Conservation (phyloP, 2,329 filamentous ascomycete species). For the Pyricularia sp. region DNA sequence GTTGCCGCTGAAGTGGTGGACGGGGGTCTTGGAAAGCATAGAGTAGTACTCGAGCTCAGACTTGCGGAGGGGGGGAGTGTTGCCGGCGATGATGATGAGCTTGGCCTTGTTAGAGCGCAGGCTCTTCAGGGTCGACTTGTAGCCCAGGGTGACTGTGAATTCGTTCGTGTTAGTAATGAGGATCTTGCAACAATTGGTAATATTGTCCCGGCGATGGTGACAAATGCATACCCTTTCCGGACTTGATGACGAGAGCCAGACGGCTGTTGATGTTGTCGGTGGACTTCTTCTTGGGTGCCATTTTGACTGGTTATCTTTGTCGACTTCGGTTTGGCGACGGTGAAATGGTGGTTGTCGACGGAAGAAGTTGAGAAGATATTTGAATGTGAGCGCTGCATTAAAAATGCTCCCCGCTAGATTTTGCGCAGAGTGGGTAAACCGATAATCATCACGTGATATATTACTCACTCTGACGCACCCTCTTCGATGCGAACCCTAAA, state of each 20-base stretch:
- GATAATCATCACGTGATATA: neutral
- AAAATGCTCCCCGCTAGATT: neutral
- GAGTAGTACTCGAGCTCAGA: slow-evolving; percentile 91
- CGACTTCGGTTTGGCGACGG: neutral
- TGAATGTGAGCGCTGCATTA: neutral
- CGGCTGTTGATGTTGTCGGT: slow-evolving; percentile 50
- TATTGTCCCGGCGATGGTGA: too few relatives aligned
- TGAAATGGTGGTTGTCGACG: neutral
- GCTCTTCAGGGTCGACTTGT: slow-evolving; percentile 52
- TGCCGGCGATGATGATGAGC: slow-evolving; percentile 81
- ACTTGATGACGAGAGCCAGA: slow-evolving; percentile 51
- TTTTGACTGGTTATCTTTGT: slow-evolving; percentile 24
- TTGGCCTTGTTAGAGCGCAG: slow-evolving; percentile 59
- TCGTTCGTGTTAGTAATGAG: neutral
- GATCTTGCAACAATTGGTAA: neutral
- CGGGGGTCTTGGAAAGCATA: slow-evolving; percentile 85
- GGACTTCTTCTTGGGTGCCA: slow-evolving; percentile 50
- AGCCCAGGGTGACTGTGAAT: slow-evolving; percentile 60
- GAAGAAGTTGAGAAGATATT: neutral
- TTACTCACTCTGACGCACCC: neutral
- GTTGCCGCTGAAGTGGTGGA: slow-evolving; percentile 97
- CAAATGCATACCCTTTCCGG: slow-evolving; percentile 36
- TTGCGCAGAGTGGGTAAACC: neutral
- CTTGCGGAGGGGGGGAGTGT: slow-evolving; percentile 97
- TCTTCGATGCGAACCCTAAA: slow-evolving; percentile 4